These are phyloP conservation scores for Hawksworthiomyces lignivorus DNA, from an alignment of 2,329 filamentous ascomycete species.

Conservation along the genomic window DNA sequence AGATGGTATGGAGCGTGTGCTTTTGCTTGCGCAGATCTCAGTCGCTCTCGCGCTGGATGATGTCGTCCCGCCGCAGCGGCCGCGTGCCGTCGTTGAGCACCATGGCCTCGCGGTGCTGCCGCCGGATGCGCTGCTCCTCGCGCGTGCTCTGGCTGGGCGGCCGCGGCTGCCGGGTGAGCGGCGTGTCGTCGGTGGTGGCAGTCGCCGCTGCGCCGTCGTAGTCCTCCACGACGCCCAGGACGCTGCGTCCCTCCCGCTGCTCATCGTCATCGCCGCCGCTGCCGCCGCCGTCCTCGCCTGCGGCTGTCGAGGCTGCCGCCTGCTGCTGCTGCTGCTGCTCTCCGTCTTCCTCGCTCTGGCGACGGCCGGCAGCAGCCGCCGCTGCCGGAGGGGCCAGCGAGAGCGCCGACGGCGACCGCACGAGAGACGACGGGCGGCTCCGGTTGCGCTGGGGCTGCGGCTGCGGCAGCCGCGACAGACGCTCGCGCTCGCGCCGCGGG, in stretches of 20 bases:
- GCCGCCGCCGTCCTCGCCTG: slow-evolving; percentile 14
- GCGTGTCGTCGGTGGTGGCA: not conserved
- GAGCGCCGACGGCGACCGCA: not conserved
- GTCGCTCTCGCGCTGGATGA: slow-evolving; percentile 59
- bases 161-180: slow-evolving; percentile 22
- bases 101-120: slow-evolving; percentile 79
- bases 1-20: no score
- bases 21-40: slow-evolving; percentile 13
- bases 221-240: not conserved
- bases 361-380: not conserved
- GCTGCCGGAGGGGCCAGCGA: not conserved
- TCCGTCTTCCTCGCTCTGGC: no score
- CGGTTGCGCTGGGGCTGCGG: slow-evolving; percentile 18
- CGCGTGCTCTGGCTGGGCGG: slow-evolving; percentile 42
- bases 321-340: not conserved
- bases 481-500: no score
- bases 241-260: not conserved
- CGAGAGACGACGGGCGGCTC: slow-evolving; percentile 25
- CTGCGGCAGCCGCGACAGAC: no score
- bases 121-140: slow-evolving; percentile 64
- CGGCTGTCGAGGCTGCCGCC: not conserved
- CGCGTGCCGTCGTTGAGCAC: slow-evolving; percentile 81
- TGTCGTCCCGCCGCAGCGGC: slow-evolving; percentile 66
- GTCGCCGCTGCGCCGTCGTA: not conserved
- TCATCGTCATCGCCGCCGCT: not conserved